Percentiles rank a stretch among this genome's conserved stretches.
phyloP scores from a whole-genome alignment of 257 asterid genomes.

The Cruciata laevipes region DNA sequence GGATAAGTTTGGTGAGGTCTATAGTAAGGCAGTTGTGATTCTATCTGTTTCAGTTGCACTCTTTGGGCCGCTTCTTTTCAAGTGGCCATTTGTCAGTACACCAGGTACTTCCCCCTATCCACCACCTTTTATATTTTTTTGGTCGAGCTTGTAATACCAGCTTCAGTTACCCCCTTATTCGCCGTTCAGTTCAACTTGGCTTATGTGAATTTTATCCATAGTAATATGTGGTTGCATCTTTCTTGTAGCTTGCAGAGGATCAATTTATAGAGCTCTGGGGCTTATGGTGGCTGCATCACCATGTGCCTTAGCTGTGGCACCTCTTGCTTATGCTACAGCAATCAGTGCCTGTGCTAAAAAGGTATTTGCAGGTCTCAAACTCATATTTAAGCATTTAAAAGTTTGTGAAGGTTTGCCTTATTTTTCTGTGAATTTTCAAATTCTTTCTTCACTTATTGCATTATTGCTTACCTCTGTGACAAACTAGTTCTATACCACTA shows the following conservation, averaged over 20 bases:
- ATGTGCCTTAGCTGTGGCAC: slow-evolving; percentile 97
- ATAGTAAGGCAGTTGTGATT: slow-evolving; percentile 79
- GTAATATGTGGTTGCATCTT: slow-evolving; percentile 11
- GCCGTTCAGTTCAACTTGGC: not conserved
- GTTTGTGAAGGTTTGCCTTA: not conserved
- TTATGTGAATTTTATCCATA: not conserved
- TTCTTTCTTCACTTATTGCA: not conserved
- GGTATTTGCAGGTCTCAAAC: slow-evolving; percentile 35
- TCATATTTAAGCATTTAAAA: not conserved
- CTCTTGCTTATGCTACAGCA: slow-evolving; percentile 93
- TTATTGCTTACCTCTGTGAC: not conserved
- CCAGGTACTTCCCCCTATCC: slow-evolving; percentile 49
- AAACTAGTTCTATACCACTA: not conserved
- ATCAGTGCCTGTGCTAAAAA: slow-evolving; percentile 96
- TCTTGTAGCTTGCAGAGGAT: slow-evolving; percentile 90
- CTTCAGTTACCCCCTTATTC: too few species aligned
- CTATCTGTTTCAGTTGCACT: slow-evolving; percentile 69
- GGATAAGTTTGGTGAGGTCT: slow-evolving; percentile 88
- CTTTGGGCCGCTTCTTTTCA: slow-evolving; percentile 84
- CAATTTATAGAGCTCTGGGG: slow-evolving; percentile 90
- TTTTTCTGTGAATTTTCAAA: not conserved
- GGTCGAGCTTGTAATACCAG: not conserved
- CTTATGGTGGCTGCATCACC: slow-evolving; percentile 99
- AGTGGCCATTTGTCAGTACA: slow-evolving; percentile 88
- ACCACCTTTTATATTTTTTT: not conserved